phyloP scores from a whole-genome alignment of 768 basidiomycete species.

The Cystobasidium tubakii region DNA sequence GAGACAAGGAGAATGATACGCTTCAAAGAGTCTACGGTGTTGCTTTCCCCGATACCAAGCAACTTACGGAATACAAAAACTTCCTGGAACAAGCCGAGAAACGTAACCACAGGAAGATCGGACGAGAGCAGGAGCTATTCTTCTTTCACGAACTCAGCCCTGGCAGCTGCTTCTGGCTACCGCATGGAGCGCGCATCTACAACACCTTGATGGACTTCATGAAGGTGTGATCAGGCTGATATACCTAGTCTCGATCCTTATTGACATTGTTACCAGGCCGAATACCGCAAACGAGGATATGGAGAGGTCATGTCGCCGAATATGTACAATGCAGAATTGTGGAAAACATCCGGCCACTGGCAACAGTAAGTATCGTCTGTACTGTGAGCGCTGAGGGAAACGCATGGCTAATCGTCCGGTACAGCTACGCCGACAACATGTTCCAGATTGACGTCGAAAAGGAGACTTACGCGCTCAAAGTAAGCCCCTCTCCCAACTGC shows the following conservation, averaged over 20 bases:
- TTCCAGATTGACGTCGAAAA: conserved; percentile 90
- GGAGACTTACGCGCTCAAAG: conserved; percentile 74
- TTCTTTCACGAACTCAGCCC: conserved; percentile 97
- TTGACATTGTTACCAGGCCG: conserved; percentile 55
- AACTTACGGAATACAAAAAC: conserved; percentile 84
- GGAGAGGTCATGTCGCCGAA: conserved; percentile 98
- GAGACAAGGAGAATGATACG: conserved; percentile 83
- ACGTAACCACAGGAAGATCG: conserved; percentile 93
- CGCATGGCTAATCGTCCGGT: background rate
- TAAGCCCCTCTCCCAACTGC: background rate
- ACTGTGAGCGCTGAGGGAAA: too few relatives aligned
- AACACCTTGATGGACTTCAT: conserved; percentile 85
- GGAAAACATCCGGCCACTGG: conserved; percentile 98
- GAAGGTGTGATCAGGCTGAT: conserved; percentile 55
- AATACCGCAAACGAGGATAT: conserved; percentile 93
- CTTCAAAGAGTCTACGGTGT: conserved; percentile 96
- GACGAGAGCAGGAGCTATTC: conserved; percentile 95
- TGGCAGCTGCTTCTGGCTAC: conserved; percentile 92
- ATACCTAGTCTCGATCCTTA: background rate
- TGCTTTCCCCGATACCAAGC: conserved; percentile 97
- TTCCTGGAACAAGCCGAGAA: conserved; percentile 97
- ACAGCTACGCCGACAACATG: conserved; percentile 61
- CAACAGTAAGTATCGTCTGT: conserved; percentile 62
- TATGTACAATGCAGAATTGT: conserved; percentile 91
- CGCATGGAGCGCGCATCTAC: conserved; percentile 94